These are phyloP conservation scores for Verticillium tricorpus DNA, from an alignment of 2,329 filamentous ascomycete species.

Conservation along the genomic window DNA sequence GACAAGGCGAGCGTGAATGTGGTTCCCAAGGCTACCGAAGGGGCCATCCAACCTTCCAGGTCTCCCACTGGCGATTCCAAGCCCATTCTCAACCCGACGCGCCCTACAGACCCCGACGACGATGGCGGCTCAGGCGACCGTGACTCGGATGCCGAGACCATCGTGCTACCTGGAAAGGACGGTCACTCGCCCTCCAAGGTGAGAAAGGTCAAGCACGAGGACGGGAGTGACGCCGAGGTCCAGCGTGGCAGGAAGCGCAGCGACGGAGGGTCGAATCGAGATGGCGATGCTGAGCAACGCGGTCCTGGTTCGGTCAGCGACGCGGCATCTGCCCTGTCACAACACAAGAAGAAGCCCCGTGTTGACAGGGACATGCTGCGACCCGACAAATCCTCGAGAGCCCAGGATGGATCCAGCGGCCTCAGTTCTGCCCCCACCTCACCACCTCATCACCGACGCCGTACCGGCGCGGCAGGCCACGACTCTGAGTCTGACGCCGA, in stretches of 20 bases:
- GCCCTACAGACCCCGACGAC: constrained; percentile 34
- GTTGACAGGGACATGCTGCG: constrained; percentile 29
- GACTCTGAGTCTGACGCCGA: constrained; percentile 54
- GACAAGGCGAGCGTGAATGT: constrained; percentile 9
- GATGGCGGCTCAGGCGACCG: constrained; percentile 43
- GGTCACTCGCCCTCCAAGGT: constrained; percentile 59
- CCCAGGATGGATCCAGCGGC: constrained; percentile 50
- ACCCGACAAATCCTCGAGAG: constrained; percentile 30
- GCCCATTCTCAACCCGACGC: constrained; percentile 14
- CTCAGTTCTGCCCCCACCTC: constrained; percentile 57
- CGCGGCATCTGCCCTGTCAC: background rate
- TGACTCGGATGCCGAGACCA: constrained; percentile 69
- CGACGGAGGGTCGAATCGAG: constrained; percentile 26
- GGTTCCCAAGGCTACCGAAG: constrained; percentile 11
- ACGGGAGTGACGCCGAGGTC: constrained; percentile 55
- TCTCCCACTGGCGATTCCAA: constrained; percentile 6
- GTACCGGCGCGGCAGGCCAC: constrained; percentile 26
- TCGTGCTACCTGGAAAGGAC: constrained; percentile 62
- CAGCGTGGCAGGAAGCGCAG: constrained; percentile 21
- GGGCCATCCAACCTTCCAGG: constrained; percentile 6
- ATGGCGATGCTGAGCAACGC: constrained; percentile 26
- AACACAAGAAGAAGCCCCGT: constrained; percentile 46
- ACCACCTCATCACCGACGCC: constrained; percentile 37
- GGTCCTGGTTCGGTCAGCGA: constrained; percentile 20
- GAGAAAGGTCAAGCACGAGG: constrained; percentile 62